Evolutionary conservation across 768 basidiomycete genomes (phyloP).

Genomic region (Tricholoma hemisulphureum): DNA sequence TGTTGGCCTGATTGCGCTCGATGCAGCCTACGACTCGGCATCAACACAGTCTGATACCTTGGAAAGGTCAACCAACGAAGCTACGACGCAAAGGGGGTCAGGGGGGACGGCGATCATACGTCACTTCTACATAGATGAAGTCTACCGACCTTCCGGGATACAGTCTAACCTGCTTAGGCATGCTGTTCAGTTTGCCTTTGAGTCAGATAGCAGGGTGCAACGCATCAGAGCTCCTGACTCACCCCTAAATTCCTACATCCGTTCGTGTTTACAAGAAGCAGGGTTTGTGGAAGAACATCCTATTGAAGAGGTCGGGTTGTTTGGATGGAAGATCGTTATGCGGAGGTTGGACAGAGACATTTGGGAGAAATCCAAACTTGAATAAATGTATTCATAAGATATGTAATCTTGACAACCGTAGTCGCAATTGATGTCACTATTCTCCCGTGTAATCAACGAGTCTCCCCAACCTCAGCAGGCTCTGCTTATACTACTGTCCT

Average conservation of each 20-base stretch:
- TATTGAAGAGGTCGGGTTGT: slow-evolving; percentile 48
- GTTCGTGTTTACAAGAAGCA: slow-evolving; percentile 41
- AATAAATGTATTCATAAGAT: slow-evolving; percentile 5
- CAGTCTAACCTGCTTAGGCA: slow-evolving; percentile 67
- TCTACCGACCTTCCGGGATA: slow-evolving; percentile 52
- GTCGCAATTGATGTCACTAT: slow-evolving; percentile 13
- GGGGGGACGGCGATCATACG: slow-evolving; percentile 63
- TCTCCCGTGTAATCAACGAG: slow-evolving; percentile 17
- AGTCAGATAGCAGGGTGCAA: slow-evolving; percentile 38
- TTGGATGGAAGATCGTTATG: slow-evolving; percentile 53
- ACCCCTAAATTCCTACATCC: slow-evolving; percentile 50
- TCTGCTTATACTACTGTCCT: slow-evolving; percentile 58
- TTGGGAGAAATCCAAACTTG: slow-evolving; percentile 39
- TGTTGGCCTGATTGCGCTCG: slow-evolving; percentile 69
- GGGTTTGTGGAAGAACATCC: slow-evolving; percentile 51
- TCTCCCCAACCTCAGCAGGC: slow-evolving; percentile 31
- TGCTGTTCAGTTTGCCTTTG: slow-evolving; percentile 59
- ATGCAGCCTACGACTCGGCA: slow-evolving; percentile 49
- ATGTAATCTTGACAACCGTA: slow-evolving; percentile 10
- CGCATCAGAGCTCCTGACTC: slow-evolving; percentile 47
- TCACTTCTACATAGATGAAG: slow-evolving; percentile 72
- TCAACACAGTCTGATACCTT: slow-evolving; percentile 21
- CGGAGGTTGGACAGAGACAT: slow-evolving; percentile 42
- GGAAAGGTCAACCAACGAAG: slow-evolving; percentile 17
- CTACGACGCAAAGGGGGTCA: slow-evolving; percentile 27